Percentiles rank a stretch among this genome's conserved stretches.
These are phyloP conservation scores for Nakaseomyces uthaithaninus DNA, from an alignment of 1,139 yeast species.

Conservation along the genomic window DNA sequence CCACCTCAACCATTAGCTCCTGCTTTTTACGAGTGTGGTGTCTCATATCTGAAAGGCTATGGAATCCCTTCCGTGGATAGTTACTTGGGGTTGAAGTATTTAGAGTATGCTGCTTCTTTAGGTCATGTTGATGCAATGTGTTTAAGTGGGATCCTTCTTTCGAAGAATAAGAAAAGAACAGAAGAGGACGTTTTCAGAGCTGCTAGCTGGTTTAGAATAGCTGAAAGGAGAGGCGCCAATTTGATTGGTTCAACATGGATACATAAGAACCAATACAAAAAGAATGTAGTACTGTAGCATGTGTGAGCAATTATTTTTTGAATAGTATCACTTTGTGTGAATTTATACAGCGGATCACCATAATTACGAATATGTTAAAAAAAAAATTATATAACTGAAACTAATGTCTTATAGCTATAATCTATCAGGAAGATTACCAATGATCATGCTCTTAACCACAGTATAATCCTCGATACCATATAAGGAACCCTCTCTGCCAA, in stretches of 20 bases:
- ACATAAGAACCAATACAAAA: constrained; percentile 56
- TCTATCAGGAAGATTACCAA: constrained; percentile 33
- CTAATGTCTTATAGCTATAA: background rate
- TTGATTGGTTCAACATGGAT: constrained; percentile 73
- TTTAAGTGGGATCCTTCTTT: constrained; percentile 65
- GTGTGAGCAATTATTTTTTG: no score
- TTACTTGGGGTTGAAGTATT: constrained; percentile 46
- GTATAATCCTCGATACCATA: constrained; percentile 72
- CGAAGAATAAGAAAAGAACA: constrained; percentile 46
- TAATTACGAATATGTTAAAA: background rate
- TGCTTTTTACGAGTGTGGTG: constrained; percentile 55
- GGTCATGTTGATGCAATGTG: constrained; percentile 67
- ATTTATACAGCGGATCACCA: no score
- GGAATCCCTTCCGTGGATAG: constrained; percentile 49
- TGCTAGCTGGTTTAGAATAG: constrained; percentile 63
- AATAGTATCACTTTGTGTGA: no score
- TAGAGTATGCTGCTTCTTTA: constrained; percentile 60
- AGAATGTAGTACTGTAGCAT: background rate
- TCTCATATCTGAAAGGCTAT: constrained; percentile 50
- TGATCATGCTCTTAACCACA: constrained; percentile 51
- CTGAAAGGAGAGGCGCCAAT: constrained; percentile 57
- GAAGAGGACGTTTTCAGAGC: constrained; percentile 58
- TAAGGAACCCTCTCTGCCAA: constrained; percentile 74
- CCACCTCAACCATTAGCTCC: constrained; percentile 33
- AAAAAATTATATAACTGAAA: no score